A percentile compares a stretch with the other conserved stretches of the same genome.
Conservation (phyloP, 2,329 filamentous ascomycete genomes). For the Pyrenophora seminiperda region DNA sequence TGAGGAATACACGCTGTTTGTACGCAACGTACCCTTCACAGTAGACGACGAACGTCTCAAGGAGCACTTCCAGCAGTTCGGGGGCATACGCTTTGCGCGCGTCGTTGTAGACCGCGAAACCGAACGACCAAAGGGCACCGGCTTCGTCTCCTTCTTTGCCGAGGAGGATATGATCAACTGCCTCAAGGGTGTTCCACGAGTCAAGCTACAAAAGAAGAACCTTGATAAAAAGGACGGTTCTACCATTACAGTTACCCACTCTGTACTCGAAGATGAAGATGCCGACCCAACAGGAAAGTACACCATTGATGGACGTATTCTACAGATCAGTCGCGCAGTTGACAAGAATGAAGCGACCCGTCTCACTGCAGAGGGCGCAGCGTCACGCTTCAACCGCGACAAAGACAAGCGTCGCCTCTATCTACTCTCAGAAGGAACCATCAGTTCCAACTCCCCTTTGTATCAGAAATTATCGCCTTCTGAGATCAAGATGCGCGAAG, state of each 20-base stretch:
- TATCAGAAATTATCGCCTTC: constrained; percentile 76
- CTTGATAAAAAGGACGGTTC: constrained; percentile 44
- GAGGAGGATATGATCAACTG: constrained; percentile 76
- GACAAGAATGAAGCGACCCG: constrained; percentile 78
- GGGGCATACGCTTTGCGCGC: constrained; percentile 84
- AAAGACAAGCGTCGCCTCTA: constrained; percentile 91
- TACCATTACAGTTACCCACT: constrained; percentile 58
- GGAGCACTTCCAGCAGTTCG: constrained; percentile 86
- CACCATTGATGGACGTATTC: constrained; percentile 85
- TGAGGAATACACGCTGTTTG: constrained; percentile 81
- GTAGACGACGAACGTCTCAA: constrained; percentile 81
- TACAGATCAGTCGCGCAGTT: constrained; percentile 84
- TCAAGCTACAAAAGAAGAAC: constrained; percentile 47
- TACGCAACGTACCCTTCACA: constrained; percentile 92
- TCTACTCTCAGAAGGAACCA: constrained; percentile 83
- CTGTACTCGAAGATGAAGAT: constrained; percentile 84
- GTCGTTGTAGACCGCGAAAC: constrained; percentile 87
- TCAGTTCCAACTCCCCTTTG: constrained; percentile 75
- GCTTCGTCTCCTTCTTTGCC: constrained; percentile 91
- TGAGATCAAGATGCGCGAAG: constrained; percentile 86
- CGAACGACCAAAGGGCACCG: constrained; percentile 86
- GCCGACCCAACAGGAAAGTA: constrained; percentile 83
- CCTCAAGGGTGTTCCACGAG: constrained; percentile 70
- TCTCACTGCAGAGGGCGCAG: constrained; percentile 71
- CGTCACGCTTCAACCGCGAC: constrained; percentile 68